Evolutionary conservation across 2,329 filamentous ascomycete genomes (phyloP), one percentile per base, ranked within the genome.

Genomic region (Diaporthe citrichinensis): DNA sequence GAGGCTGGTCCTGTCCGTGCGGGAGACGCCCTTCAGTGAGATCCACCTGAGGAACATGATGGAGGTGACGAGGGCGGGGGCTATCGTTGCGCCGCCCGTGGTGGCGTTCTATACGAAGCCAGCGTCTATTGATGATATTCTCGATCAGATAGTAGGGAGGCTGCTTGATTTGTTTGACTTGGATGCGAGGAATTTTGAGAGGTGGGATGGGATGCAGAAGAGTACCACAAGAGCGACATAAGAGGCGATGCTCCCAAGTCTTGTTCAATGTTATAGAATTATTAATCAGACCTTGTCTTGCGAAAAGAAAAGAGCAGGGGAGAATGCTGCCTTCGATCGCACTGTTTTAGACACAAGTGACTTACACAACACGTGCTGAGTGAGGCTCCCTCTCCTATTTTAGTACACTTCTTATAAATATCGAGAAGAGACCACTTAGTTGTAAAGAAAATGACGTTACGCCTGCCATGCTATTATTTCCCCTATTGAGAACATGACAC

Each of bases 31-130:
- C 71, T 78, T 88, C 15, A 88, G 84, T 74, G 84, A 84, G n/a
- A 86, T 88, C 31, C 86, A 89, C 78, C 78, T 86, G 20, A 75
- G 83, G 1, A 88, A 88, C 75, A 89, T 89, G 87, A 74, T 86
- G 41, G 79, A 79, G 17, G 78, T 87, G 4, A 79, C 78, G 17
- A 76, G 78, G 1, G 83, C 83, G 0, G 86, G 85, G 0, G 86
- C 85, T 0, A 80, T 87, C 4, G 85, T 88, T 15, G 86, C 84
- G 39, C 87, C 86, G 3, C 85, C 86, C 1, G 84, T 88, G 1
- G 82, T 83, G 5, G 86, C 84, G 0, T 87, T 85, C 53, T 88
- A 88, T 76, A 87, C 83, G 10, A 79, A 80, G 57, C 83, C 87
- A 12, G 77, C 77, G 0, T 79, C 78, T 2, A 76, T 88, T 2